Evolutionary conservation across 2,329 filamentous ascomycete genomes (phyloP).

Genomic region (Trichoderma koningiopsis): DNA sequence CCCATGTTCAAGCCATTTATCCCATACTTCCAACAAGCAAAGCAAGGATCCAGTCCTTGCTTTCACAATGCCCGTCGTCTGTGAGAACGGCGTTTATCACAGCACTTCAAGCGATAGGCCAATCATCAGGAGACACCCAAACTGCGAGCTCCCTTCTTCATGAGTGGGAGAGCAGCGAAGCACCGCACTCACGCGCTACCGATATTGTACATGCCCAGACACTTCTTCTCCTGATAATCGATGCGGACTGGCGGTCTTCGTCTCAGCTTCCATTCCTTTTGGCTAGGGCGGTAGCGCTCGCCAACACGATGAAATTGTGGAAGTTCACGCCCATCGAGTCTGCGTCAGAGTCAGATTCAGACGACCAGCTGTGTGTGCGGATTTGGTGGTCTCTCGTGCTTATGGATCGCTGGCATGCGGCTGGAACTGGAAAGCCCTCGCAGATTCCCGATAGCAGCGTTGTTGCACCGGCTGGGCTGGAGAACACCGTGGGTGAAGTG

Average conservation of each 20-base stretch:
- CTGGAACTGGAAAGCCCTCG: slow-evolving; percentile 63
- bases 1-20: slow-evolving; percentile 65
- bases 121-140: slow-evolving; percentile 46
- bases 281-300: slow-evolving; percentile 66
- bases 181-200: slow-evolving; percentile 42
- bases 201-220: slow-evolving; percentile 67
- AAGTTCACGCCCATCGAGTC: slow-evolving; percentile 45
- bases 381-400: slow-evolving; percentile 74
- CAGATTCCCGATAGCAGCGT: slow-evolving; percentile 65
- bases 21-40: slow-evolving; percentile 65
- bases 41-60: slow-evolving; percentile 55
- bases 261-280: slow-evolving; percentile 55
- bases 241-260: slow-evolving; percentile 58
- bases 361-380: slow-evolving; percentile 63
- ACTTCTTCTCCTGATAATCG: slow-evolving; percentile 65
- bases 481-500: slow-evolving; percentile 61
- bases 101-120: slow-evolving; percentile 60
- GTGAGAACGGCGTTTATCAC: slow-evolving; percentile 66
- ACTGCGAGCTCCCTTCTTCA: slow-evolving; percentile 51
- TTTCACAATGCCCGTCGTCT: slow-evolving; percentile 57
- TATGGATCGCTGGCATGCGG: slow-evolving; percentile 73
- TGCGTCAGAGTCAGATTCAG: slow-evolving; percentile 58
- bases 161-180: slow-evolving; percentile 53
- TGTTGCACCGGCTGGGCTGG: slow-evolving; percentile 61
- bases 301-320: slow-evolving; percentile 65